Conservation (phyloP, 371 early-diverging fungal genomes). For the Nosema bombycis region DNA sequence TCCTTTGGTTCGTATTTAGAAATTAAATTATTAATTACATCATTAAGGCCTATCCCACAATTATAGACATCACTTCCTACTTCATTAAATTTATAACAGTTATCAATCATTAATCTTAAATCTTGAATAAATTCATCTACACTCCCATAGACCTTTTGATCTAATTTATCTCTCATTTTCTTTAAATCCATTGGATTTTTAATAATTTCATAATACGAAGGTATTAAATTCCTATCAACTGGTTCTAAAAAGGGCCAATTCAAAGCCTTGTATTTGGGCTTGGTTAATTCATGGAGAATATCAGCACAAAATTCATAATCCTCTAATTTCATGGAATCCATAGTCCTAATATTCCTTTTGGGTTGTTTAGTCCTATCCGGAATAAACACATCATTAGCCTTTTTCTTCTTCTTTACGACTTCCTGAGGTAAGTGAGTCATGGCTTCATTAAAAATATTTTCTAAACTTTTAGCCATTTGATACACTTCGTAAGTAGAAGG, state of each 20-base stretch:
- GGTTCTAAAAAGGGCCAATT: constrained; percentile 65
- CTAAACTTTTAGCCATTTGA: constrained; percentile 57
- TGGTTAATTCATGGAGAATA: constrained; percentile 53
- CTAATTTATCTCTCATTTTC: constrained; percentile 56
- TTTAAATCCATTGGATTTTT: constrained; percentile 62
- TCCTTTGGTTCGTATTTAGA: constrained; percentile 31
- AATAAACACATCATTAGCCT: neutral
- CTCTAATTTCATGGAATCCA: constrained; percentile 46
- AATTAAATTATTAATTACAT: constrained; percentile 42
- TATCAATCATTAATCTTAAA: constrained; percentile 69
- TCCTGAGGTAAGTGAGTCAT: constrained; percentile 40
- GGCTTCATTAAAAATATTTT: constrained; percentile 55
- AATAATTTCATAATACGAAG: constrained; percentile 62
- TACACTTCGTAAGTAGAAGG: constrained; percentile 50
- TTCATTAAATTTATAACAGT: constrained; percentile 86
- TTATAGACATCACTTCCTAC: constrained; percentile 74
- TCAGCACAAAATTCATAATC: constrained; percentile 57
- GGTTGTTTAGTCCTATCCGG: constrained; percentile 21
- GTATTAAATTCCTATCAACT: constrained; percentile 57
- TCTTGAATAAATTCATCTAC: constrained; percentile 58
- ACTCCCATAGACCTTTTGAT: constrained; percentile 39
- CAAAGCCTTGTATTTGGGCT: constrained; percentile 56
- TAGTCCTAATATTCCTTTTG: constrained; percentile 29
- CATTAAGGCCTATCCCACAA: constrained; percentile 58
- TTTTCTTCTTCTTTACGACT: constrained; percentile 36